A percentile compares a stretch with the other conserved stretches of the same genome.
Evolutionary conservation across 495 filamentous ascomycete genomes (phyloP).

Genomic region (Neurospora sp.): DNA sequence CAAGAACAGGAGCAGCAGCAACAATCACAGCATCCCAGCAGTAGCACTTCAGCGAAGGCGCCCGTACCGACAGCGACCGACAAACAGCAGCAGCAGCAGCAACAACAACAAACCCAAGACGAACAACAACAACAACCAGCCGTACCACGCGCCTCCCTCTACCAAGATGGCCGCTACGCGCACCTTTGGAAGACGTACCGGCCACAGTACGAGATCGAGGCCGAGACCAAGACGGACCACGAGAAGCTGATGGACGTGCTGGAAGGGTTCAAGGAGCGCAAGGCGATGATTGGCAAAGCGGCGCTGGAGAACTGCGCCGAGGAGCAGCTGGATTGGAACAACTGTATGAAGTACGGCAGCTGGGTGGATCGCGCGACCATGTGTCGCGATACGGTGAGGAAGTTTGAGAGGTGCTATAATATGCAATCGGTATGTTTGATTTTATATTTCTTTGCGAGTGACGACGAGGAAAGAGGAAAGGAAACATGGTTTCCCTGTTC

Average conservation of each 20-base stretch:
- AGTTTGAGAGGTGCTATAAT: constrained; percentile 69
- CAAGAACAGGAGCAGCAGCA: constrained; percentile 2
- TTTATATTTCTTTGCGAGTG: neutral
- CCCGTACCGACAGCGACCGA: neutral
- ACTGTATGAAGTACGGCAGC: constrained; percentile 63
- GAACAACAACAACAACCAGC: neutral
- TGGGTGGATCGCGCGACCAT: constrained; percentile 52
- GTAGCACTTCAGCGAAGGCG: neutral
- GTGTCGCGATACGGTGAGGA: constrained; percentile 60
- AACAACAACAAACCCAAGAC: too few relatives aligned
- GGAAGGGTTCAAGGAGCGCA: constrained; percentile 73
- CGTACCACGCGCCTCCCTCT: constrained; percentile 31
- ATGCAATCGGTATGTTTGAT: constrained; percentile 58
- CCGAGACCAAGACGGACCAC: constrained; percentile 53
- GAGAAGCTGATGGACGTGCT: constrained; percentile 67
- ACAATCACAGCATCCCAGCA: constrained; percentile 1
- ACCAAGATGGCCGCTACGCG: constrained; percentile 79
- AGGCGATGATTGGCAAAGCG: constrained; percentile 62
- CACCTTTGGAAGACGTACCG: constrained; percentile 87
- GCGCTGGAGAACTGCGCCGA: constrained; percentile 90
- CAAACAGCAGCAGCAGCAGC: neutral
- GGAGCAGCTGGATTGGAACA: constrained; percentile 64
- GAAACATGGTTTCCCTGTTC: neutral
- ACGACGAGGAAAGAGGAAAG: neutral
- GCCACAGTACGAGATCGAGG: constrained; percentile 53